A percentile compares a stretch with the other conserved stretches of the same genome.
These are phyloP conservation scores for Aureobasidium leucospermi DNA, from an alignment of 2,329 filamentous ascomycete genomes.

Conservation along the genomic window DNA sequence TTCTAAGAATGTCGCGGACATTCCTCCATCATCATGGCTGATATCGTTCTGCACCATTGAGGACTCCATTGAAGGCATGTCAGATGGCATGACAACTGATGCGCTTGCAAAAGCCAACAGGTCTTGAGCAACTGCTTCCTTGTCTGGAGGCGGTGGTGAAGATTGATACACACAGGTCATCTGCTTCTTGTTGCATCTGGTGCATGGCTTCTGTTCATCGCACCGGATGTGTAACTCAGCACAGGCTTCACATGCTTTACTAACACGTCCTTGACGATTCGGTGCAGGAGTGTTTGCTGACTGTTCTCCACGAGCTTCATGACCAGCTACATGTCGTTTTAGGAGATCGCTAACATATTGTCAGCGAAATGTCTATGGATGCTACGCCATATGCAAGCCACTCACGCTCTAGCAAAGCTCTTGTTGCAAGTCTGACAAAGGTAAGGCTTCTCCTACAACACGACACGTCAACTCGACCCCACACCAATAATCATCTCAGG, in stretches of 20 bases:
- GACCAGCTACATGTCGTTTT: conserved; percentile 43
- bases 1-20: background rate
- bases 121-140: conserved; percentile 7
- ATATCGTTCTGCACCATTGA: background rate
- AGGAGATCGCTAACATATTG: conserved; percentile 36
- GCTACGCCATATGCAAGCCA: background rate
- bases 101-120: conserved; percentile 1
- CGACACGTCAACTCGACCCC: background rate
- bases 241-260: conserved; percentile 46
- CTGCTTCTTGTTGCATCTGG: conserved; percentile 43
- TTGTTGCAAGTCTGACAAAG: conserved; percentile 40
- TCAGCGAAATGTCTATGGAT: conserved; percentile 15
- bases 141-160: conserved; percentile 4
- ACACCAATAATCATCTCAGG: background rate
- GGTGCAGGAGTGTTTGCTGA: conserved; percentile 25
- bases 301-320: conserved; percentile 31
- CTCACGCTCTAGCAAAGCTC: conserved; percentile 39
- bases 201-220: conserved; percentile 48
- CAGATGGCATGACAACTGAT: background rate
- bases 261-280: conserved; percentile 33
- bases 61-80: background rate
- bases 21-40: background rate
- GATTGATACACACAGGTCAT: conserved; percentile 36
- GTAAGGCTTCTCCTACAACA: conserved; percentile 37
- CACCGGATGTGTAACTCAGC: conserved; percentile 47